Evolutionary conservation across 176 grass and related monocot genomes (phyloP), one percentile per base, ranked within the genome.

Genomic region (Tillandsia leiboldiana): DNA sequence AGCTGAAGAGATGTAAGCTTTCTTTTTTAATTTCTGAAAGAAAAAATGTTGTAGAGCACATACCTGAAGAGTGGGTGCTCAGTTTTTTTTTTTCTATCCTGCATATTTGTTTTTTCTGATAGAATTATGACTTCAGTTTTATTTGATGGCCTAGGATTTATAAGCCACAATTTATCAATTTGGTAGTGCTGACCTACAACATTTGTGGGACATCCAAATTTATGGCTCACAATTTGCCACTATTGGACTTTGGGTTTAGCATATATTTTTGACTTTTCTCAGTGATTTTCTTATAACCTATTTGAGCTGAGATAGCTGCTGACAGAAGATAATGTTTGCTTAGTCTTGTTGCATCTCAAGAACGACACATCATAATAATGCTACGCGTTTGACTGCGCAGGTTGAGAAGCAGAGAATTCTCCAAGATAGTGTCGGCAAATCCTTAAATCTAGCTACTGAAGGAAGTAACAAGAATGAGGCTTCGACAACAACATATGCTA

Each of bases 361-460:
- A 61, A 23, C 4, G 33, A 61, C 22, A 18, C 22, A 2, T 9
- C 13, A n/a, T 61, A 15, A 23, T 61, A 58, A 69, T 70, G 63
- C 50, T 42, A 42, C 33, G 7, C 66, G 15, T 56, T 50, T 70
- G 58, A 48, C 54, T 61, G 72, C 83, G 52, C 84, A 96, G 92
- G 83, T 87, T 77, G 89, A 92, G 77, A 91, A 92, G 73, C 83
- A 83, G 64, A 86, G 76, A 70, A 89, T 96, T 65, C 85, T 96
- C 14, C 85, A 82, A 75, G 85, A 87, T 50, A 96, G 86, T 69
- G 76, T 64, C 51, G 66, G 67, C 33, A 96, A 79, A 77, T 74
- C 48, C 11, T 33, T 51, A 42, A 86, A 89, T 72, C 63, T 72
- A 71, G 48, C 52, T 69, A 73, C 68, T 65, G 74, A 72, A 73